Percentiles rank a stretch among this genome's conserved stretches.
Evolutionary conservation across 495 filamentous ascomycete species (phyloP).

Genomic region (Peziza echinospora): DNA sequence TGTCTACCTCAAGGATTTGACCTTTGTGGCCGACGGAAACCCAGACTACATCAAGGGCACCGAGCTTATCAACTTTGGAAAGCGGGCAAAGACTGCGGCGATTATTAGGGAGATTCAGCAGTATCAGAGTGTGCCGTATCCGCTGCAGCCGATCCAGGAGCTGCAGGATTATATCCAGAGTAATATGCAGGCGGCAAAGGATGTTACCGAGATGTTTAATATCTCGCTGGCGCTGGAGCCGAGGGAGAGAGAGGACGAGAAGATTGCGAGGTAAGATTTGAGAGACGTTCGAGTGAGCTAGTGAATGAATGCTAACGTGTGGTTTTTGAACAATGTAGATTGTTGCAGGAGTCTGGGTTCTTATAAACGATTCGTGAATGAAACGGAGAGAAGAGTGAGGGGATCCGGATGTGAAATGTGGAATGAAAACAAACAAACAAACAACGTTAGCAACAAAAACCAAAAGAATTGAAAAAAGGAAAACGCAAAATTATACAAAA

Average conservation of each 20-base stretch:
- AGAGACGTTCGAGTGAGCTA: conserved; percentile 8
- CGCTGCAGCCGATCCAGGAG: conserved; percentile 67
- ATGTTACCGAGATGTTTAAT: conserved; percentile 92
- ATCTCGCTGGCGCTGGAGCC: conserved; percentile 82
- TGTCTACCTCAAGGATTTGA: conserved; percentile 92
- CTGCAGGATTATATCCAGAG: conserved; percentile 91
- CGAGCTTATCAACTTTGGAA: conserved; percentile 92
- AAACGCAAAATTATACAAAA: no score
- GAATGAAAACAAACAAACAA: no score
- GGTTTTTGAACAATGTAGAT: conserved; percentile 27
- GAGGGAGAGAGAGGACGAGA: conserved; percentile 87
- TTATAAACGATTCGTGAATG: conserved; percentile 26
- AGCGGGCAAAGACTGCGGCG: conserved; percentile 91
- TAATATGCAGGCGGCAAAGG: conserved; percentile 80
- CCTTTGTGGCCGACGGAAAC: conserved; percentile 97
- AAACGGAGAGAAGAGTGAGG: no score
- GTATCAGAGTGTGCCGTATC: conserved; percentile 90
- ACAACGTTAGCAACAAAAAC: no score
- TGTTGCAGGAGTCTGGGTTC: conserved; percentile 56
- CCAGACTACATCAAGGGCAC: conserved; percentile 86
- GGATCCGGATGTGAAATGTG: no score
- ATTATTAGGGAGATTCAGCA: conserved; percentile 97
- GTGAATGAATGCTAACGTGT: background rate
- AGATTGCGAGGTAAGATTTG: conserved; percentile 57
- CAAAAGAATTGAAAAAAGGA: no score